Percentiles rank a stretch among this genome's conserved stretches.
Conservation (phyloP, 306 rosid genomes). For the Alnus glutinosa region DNA sequence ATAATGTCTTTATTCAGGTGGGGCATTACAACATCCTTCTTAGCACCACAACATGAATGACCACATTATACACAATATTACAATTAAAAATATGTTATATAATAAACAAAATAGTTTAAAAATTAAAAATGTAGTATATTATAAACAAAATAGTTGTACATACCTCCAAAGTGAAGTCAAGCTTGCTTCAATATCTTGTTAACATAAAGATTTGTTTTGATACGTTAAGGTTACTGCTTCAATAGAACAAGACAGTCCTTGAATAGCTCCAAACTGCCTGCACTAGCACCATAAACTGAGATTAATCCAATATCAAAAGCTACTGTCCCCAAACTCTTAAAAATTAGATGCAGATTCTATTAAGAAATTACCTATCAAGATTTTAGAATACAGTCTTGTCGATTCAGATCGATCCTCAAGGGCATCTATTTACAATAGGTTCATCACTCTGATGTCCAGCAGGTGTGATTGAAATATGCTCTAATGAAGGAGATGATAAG, state of each 20-base stretch:
- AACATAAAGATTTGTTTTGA: neutral
- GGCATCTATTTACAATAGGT: conserved; percentile 10
- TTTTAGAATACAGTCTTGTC: neutral
- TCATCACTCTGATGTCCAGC: conserved; percentile 12
- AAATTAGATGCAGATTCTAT: neutral
- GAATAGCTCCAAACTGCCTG: conserved; percentile 13
- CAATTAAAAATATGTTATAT: no score
- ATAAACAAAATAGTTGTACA: neutral
- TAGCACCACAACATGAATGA: no score
- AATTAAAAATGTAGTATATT: neutral
- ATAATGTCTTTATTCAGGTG: no score
- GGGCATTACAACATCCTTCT: no score
- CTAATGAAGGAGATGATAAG: neutral
- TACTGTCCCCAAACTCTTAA: neutral
- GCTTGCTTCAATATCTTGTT: conserved; percentile 4
- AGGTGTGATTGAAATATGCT: neutral
- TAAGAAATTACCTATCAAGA: conserved; percentile 8
- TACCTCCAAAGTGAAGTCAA: conserved; percentile 6
- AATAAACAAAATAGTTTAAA: neutral
- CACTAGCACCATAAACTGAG: neutral
- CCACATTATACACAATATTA: no score
- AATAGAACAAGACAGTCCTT: neutral
- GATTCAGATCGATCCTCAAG: conserved; percentile 2
- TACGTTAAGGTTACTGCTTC: neutral
- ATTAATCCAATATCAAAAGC: neutral